Percentiles rank a stretch among this genome's conserved stretches.
These are phyloP conservation scores for Fallopia convolvulus DNA, from an alignment of 148 eudicot genomes.

Conservation along the genomic window DNA sequence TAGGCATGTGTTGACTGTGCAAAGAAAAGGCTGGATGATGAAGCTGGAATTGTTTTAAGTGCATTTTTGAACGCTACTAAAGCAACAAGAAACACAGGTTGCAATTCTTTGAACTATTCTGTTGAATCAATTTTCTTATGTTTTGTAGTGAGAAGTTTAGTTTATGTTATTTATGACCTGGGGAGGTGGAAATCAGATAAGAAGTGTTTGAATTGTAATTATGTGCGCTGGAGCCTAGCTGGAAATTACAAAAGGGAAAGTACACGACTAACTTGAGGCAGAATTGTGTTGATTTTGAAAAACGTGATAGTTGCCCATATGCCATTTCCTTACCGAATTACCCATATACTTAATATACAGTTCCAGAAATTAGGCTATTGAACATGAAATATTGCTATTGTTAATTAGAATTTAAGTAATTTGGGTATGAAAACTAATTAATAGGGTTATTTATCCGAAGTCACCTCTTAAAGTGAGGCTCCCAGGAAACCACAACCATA, in stretches of 20 bases:
- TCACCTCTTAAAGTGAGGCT: background rate
- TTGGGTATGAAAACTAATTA: background rate
- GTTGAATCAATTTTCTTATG: background rate
- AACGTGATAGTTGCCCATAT: background rate
- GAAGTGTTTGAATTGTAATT: background rate
- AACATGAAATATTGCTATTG: background rate
- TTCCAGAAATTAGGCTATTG: background rate
- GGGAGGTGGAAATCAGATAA: background rate
- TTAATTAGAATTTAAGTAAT: background rate
- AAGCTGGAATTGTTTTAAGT: slow-evolving; percentile 49
- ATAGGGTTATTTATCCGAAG: background rate
- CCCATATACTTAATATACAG: background rate
- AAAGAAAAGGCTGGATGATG: slow-evolving; percentile 41
- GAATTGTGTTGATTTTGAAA: background rate
- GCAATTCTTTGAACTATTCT: background rate
- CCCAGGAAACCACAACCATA: background rate
- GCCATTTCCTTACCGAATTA: background rate
- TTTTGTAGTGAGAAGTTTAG: background rate
- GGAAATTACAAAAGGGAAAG: background rate
- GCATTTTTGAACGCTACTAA: slow-evolving; percentile 61
- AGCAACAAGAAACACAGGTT: slow-evolving; percentile 45
- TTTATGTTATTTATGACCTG: background rate
- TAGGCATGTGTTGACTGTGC: slow-evolving; percentile 70
- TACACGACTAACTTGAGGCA: background rate
- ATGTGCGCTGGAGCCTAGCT: background rate